A percentile compares a stretch with the other conserved stretches of the same genome.
phyloP scores from a whole-genome alignment of 192 early-diverging fungal genomes.

The Backusella tarrabulga region DNA sequence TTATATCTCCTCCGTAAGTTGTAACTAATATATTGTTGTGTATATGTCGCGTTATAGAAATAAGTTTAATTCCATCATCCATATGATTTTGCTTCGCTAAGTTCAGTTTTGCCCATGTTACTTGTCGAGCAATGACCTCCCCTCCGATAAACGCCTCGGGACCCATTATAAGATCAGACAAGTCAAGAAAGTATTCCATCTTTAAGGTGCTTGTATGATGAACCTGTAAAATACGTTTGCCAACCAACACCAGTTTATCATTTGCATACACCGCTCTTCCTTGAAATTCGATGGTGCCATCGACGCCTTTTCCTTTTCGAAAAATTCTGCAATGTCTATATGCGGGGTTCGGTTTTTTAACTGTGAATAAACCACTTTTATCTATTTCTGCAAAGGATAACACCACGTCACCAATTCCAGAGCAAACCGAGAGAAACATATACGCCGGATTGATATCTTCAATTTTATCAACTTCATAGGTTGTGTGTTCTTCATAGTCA shows the following conservation, averaged over 20 bases:
- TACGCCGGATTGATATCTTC: neutral
- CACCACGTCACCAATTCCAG: neutral
- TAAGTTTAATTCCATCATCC: neutral
- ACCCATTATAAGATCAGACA: neutral
- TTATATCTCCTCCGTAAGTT: neutral
- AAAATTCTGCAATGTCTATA: neutral
- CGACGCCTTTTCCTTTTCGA: neutral
- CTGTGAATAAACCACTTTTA: neutral
- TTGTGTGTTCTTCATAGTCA: neutral
- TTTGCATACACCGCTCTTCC: neutral
- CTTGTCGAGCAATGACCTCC: neutral
- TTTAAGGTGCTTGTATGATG: neutral
- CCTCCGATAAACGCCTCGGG: neutral
- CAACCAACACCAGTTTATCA: neutral
- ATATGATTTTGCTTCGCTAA: neutral
- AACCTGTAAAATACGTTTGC: neutral
- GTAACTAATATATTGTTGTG: neutral
- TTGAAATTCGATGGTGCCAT: neutral
- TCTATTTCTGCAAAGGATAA: neutral
- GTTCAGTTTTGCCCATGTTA: neutral
- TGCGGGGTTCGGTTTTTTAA: neutral
- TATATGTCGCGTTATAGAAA: neutral
- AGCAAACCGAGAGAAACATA: neutral
- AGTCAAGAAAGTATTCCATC: neutral
- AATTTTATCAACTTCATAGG: neutral